Percentiles rank a stretch among this genome's conserved stretches.
These are phyloP conservation scores for Nakaseomyces glabratus DNA, from an alignment of 1,139 yeast genomes.

Conservation along the genomic window DNA sequence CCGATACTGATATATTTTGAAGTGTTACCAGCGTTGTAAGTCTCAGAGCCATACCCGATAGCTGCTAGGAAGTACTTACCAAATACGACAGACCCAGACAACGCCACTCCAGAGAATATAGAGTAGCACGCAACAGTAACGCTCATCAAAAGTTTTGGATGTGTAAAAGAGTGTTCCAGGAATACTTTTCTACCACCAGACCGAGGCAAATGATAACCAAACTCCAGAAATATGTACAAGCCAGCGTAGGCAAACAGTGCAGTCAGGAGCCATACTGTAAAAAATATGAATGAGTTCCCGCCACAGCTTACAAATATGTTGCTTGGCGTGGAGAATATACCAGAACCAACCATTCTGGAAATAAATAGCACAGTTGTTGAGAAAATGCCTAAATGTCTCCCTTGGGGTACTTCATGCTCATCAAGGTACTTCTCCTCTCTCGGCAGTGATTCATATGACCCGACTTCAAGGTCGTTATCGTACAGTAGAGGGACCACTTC, in stretches of 20 bases:
- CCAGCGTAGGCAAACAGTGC: constrained; percentile 59
- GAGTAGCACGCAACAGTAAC: constrained; percentile 51
- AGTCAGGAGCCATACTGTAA: constrained; percentile 53
- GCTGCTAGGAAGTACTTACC: constrained; percentile 57
- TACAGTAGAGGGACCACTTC: no score
- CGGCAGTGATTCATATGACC: constrained; percentile 10
- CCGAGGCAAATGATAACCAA: constrained; percentile 61
- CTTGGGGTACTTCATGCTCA: constrained; percentile 52
- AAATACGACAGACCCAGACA: constrained; percentile 59
- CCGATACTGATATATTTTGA: constrained; percentile 39
- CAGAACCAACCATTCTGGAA: constrained; percentile 67
- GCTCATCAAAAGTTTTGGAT: constrained; percentile 50
- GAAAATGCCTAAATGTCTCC: constrained; percentile 61
- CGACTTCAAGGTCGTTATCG: constrained; percentile 1
- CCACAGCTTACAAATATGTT: constrained; percentile 61
- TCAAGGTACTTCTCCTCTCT: constrained; percentile 7
- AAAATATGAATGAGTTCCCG: constrained; percentile 51
- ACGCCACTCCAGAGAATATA: constrained; percentile 53
- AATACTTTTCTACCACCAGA: constrained; percentile 71
- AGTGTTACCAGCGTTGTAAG: constrained; percentile 13
- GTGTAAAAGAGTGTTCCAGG: constrained; percentile 53
- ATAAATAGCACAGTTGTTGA: constrained; percentile 57
- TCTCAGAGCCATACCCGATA: constrained; percentile 37
- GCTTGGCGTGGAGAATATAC: constrained; percentile 65
- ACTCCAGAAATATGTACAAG: constrained; percentile 52